Evolutionary conservation across 345 rosid genomes (phyloP), one percentile per base, ranked within the genome.

Genomic region (Citrus glauca): DNA sequence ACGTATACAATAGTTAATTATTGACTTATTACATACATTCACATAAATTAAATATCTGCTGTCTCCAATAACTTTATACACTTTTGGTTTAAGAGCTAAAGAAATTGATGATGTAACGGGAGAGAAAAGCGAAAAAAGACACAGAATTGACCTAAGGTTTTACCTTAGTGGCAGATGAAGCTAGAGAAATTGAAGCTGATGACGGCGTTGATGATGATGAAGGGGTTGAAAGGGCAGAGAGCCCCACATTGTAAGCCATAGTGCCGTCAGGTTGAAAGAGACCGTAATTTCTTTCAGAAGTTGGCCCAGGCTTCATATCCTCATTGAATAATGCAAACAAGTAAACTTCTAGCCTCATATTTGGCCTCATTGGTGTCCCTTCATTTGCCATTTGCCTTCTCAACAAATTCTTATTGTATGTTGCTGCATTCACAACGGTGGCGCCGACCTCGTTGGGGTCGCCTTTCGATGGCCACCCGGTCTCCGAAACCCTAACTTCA

Each of bases 391-490:
- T 35, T 67, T 94, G 98, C 75, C 98, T 89, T 77, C 87, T 85
- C 75, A 90, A 1, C 82, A 96, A 82, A 75, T 94, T 96, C 75
- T 82, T 84, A 50, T 94, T 96, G 74, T 92, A 94, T 16, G 75
- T 38, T 0, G 97, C 98, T 0, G 99, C 99, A 81, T 96, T 92
- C 24, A 79, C 76, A 16, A 81, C 68, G 0, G 93, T 88, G 13
- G 99, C 99, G 6, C 99, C 99, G 0, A 81, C 74, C 76, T 94
- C 99, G 72, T 87, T 61, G 0, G 81, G 32, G 57, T 96, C 99
- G 1, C 99, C 99, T 85, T 89, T 91, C 0, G 99, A 94, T 1
- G 99, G 99, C 99, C 99, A 96, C 0, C 99, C 99, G 0, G 99
- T 96, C 77, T 96, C 99, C 1, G 98, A 87, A 42, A 96, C 95